A percentile compares a stretch with the other conserved stretches of the same genome.
Evolutionary conservation across 495 filamentous ascomycete genomes (phyloP).

Genomic region (Tuber melanosporum): DNA sequence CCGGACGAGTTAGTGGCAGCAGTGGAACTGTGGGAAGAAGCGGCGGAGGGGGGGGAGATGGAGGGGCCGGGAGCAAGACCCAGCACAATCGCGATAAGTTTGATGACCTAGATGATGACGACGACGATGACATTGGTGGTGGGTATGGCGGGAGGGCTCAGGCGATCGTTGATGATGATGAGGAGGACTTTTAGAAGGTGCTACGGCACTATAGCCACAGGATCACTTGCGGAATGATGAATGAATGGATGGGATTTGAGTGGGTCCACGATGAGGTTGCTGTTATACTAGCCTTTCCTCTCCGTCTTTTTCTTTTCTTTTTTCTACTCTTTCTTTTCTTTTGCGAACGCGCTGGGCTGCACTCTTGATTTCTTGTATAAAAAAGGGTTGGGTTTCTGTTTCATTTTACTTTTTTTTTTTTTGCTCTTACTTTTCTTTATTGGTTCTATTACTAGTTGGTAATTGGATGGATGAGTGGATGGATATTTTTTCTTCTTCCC

Average conservation of each 20-base stretch:
- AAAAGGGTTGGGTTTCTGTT: slow-evolving; percentile 4
- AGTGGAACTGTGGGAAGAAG: slow-evolving; percentile 40
- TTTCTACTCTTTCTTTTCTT: slow-evolving; percentile 3
- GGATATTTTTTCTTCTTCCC: not conserved
- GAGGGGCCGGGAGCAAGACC: slow-evolving; percentile 40
- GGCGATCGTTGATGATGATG: slow-evolving; percentile 34
- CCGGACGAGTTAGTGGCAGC: slow-evolving; percentile 19
- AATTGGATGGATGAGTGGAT: not conserved
- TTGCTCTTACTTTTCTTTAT: not conserved
- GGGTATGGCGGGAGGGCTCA: slow-evolving; percentile 30
- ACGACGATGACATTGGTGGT: slow-evolving; percentile 40
- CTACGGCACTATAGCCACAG: not conserved
- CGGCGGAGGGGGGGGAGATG: slow-evolving; percentile 45
- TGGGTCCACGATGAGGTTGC: not conserved
- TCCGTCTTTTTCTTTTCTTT: not conserved
- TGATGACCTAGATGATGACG: slow-evolving; percentile 34
- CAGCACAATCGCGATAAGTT: slow-evolving; percentile 14
- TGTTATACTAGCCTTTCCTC: not conserved
- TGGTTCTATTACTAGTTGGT: not conserved
- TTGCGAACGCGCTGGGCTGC: slow-evolving; percentile 18
- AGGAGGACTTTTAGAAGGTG: slow-evolving; percentile 26
- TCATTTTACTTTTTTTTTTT: not conserved
- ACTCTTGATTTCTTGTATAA: slow-evolving; percentile 14
- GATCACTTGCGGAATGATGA: not conserved
- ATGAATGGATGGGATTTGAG: not conserved